These are phyloP conservation scores for Camelina laxa DNA, from an alignment of 345 rosid species.

Conservation along the genomic window DNA sequence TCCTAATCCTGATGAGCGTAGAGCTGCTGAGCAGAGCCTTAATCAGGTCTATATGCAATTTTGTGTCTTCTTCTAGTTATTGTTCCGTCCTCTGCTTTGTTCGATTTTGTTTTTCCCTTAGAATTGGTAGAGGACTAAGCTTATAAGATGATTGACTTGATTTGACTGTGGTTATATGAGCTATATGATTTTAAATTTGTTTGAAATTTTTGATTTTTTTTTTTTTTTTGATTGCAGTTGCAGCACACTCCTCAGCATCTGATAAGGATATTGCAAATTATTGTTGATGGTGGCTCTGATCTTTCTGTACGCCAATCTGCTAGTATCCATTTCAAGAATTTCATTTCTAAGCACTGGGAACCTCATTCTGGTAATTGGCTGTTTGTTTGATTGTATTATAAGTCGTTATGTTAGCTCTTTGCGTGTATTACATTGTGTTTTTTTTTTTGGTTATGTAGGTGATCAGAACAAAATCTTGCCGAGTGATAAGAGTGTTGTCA, in stretches of 20 bases:
- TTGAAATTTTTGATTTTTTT: conserved; percentile 6
- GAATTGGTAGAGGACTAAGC: background rate
- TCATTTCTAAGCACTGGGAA: conserved; percentile 87
- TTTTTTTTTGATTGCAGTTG: conserved; percentile 53
- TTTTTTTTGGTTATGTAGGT: conserved; percentile 47
- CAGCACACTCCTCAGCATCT: conserved; percentile 92
- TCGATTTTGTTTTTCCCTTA: background rate
- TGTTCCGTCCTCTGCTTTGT: background rate
- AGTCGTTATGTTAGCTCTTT: background rate
- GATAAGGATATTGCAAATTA: conserved; percentile 83
- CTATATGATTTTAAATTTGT: background rate
- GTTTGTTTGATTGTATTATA: background rate
- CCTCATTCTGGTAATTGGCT: conserved; percentile 52
- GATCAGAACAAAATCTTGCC: conserved; percentile 67
- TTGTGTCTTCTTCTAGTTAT: background rate
- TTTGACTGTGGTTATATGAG: conserved; percentile 17
- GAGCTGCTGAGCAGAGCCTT: conserved; percentile 88
- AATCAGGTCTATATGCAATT: conserved; percentile 57
- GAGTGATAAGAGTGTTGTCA: conserved; percentile 77
- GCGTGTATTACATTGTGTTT: background rate
- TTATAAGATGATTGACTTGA: conserved; percentile 26
- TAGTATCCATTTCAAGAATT: conserved; percentile 96
- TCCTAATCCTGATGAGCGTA: conserved; percentile 87
- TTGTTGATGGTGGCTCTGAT: conserved; percentile 76
- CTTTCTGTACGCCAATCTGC: conserved; percentile 90